phyloP scores from a whole-genome alignment of 805 yeast genomes.

The Metschnikowia baotianmanensis region DNA sequence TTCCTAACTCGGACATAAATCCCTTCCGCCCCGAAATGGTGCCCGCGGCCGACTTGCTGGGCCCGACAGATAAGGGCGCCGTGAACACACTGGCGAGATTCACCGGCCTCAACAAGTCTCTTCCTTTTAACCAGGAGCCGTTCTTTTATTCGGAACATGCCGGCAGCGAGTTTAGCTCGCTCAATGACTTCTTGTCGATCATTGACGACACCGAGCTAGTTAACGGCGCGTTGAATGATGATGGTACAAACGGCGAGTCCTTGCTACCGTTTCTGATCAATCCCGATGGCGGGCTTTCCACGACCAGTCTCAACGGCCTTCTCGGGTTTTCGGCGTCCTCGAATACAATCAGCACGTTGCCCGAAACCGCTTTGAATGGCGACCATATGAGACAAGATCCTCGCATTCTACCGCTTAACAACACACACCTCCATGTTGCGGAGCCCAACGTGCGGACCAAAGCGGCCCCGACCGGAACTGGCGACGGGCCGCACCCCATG shows the following conservation, averaged over 20 bases:
- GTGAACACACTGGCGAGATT: conserved; percentile 6
- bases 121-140: conserved; percentile 60
- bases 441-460: conserved; percentile 2
- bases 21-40: conserved; percentile 1
- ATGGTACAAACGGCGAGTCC: conserved; percentile 14
- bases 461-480: not conserved
- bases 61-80: not conserved
- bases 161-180: conserved; percentile 85
- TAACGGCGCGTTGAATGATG: conserved; percentile 38
- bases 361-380: conserved; percentile 3
- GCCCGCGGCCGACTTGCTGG: not conserved
- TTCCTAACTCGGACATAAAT: not conserved
- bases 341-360: conserved; percentile 8
- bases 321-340: conserved; percentile 30
- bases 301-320: conserved; percentile 18
- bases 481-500: conserved; percentile 29
- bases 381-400: conserved; percentile 9
- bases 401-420: conserved; percentile 12
- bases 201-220: conserved; percentile 80
- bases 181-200: conserved; percentile 86
- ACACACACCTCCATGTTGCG: conserved; percentile 7
- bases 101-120: conserved; percentile 38
- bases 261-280: conserved; percentile 17
- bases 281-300: conserved; percentile 7
- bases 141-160: conserved; percentile 88